Conservation (phyloP, 2,329 filamentous ascomycete genomes). For the Fusarium sp. region DNA sequence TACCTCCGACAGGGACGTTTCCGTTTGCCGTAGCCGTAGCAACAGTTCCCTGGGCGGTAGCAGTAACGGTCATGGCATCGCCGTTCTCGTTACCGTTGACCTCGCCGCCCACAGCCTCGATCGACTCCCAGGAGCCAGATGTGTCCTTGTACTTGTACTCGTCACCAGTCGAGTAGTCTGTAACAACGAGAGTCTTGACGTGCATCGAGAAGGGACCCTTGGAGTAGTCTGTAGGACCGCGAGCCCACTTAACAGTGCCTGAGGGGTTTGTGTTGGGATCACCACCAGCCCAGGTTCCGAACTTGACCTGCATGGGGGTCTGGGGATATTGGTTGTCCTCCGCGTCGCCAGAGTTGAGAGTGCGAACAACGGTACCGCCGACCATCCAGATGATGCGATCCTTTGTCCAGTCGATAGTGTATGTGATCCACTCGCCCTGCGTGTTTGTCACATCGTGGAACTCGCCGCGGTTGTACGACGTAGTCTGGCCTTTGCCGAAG, state of each 20-base stretch:
- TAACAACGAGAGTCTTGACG: conserved; percentile 81
- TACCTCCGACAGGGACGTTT: conserved; percentile 79
- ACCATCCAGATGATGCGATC: conserved; percentile 90
- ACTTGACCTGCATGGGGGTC: conserved; percentile 93
- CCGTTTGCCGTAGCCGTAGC: conserved; percentile 75
- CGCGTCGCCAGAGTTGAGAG: conserved; percentile 78
- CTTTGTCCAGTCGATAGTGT: conserved; percentile 92
- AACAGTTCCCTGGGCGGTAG: conserved; percentile 73
- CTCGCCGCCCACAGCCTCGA: conserved; percentile 82
- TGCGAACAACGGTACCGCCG: conserved; percentile 82
- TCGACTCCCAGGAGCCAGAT: conserved; percentile 85
- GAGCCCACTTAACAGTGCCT: conserved; percentile 92
- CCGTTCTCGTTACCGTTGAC: conserved; percentile 78
- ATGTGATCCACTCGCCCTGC: conserved; percentile 85
- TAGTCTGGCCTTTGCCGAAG: conserved; percentile 92
- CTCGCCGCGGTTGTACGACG: conserved; percentile 87
- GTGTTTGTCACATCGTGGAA: conserved; percentile 79
- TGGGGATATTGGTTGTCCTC: conserved; percentile 87
- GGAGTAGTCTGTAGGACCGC: conserved; percentile 86
- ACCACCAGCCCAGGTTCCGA: conserved; percentile 93
- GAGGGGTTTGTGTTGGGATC: conserved; percentile 79
- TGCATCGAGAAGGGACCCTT: conserved; percentile 89
- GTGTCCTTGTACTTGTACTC: conserved; percentile 86
- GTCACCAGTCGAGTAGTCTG: conserved; percentile 93
- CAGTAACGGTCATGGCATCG: conserved; percentile 66